Percentiles rank a stretch among this genome's conserved stretches.
Evolutionary conservation across 2,329 filamentous ascomycete species (phyloP).

Genomic region (Colletotrichum tropicicola): DNA sequence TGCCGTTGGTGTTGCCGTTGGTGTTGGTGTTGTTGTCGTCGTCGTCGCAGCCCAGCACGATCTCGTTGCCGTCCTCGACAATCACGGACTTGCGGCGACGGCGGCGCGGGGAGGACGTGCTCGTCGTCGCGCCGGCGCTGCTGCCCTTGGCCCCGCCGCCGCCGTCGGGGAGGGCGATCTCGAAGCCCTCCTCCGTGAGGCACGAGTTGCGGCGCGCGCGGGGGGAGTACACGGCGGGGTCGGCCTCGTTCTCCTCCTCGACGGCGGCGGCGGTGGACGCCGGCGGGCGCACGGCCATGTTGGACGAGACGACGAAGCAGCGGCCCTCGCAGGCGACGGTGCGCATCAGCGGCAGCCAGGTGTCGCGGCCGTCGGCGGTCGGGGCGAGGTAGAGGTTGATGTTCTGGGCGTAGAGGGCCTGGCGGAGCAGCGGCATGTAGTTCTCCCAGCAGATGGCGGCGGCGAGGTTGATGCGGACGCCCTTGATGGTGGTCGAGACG

Average conservation of each 20-base stretch:
- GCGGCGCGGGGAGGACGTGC: conserved; percentile 20
- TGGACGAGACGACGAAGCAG: conserved; percentile 85
- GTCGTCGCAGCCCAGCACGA: conserved; percentile 51
- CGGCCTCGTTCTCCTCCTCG: background rate
- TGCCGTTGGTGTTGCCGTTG: background rate
- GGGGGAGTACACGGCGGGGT: background rate
- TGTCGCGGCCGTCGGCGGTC: conserved; percentile 84
- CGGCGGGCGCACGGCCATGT: conserved; percentile 78
- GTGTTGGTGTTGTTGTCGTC: conserved; percentile 27
- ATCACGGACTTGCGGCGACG: conserved; percentile 52
- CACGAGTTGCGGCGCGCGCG: conserved; percentile 47
- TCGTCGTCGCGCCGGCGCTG: conserved; percentile 14
- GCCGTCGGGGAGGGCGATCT: conserved; percentile 53
- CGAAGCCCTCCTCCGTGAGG: conserved; percentile 55
- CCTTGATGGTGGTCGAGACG: conserved; percentile 81
- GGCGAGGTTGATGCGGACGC: conserved; percentile 81
- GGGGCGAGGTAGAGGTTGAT: conserved; percentile 92
- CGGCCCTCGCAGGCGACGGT: conserved; percentile 84
- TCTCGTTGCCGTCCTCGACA: conserved; percentile 65
- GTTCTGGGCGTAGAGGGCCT: conserved; percentile 87
- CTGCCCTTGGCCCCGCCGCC: conserved; percentile 14
- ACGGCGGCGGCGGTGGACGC: background rate
- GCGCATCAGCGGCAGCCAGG: conserved; percentile 84
- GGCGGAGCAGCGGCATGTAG: conserved; percentile 90
- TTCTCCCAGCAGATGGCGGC: conserved; percentile 97